Base-by-base conservation (phyloP, 495 filamentous ascomycete genomes). In the Cercophora newfieldiana region DNA sequence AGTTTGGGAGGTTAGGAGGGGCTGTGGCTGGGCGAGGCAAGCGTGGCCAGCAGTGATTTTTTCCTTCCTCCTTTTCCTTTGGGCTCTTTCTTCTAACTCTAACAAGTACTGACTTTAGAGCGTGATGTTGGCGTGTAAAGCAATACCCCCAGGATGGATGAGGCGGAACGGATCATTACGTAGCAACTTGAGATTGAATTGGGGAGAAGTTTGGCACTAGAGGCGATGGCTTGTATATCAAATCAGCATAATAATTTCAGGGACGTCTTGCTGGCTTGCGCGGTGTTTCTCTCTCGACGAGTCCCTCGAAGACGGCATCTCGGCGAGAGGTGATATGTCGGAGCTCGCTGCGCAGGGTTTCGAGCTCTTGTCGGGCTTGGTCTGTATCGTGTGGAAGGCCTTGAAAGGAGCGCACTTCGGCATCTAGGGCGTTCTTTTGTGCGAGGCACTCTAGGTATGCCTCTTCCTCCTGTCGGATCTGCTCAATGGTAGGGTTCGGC, bases 321-420 rank as follows among this genome's bases (percentile, higher is more conserved):
- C 92, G 83, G 66, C 83, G 74, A 67, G 75, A 77, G 50, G 78
- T 87, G 51, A 91, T 75, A 21, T 78, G 74, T 26, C 80, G 75
- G 29, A 94, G 74, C 71, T 93, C 88, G 14, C 71, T 75, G 56
- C 89, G 83, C 64, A 91, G 70, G 48, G 80, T 77, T 69, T 89
- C 89, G 49, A 94, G 82, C 73, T 89, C 86, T 18, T 81, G 71
- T 65, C 88, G 81, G 25, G 92, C 91, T 26, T 83, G 81, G 57
- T 89, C 83, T 28, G 83, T 76, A 67, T 94, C 89, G 16, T 85
- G 86, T 14, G 92, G 90, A 64, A 97, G 72, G 7, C 89, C 87
- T 65, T 87, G 83, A 68, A 90, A 94, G 3, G 76, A 81, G 28
- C 74, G 75, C 8, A 90, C 82, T 69, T 87, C 81, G 0, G 71